phyloP scores from a whole-genome alignment of 2,329 filamentous ascomycete genomes.

The Eurotiales sp. region DNA sequence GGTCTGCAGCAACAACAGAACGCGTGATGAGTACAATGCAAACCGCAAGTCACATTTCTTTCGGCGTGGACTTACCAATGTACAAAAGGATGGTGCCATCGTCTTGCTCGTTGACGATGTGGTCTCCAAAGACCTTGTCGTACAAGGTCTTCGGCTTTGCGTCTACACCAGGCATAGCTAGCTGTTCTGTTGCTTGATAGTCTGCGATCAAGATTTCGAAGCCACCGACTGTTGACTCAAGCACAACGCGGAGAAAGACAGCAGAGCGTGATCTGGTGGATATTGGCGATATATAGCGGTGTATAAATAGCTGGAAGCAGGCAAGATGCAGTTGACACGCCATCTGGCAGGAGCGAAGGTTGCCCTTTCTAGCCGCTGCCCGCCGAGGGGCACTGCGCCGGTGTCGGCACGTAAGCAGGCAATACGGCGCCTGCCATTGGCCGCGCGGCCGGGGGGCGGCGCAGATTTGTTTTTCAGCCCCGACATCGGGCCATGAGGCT shows the following conservation, averaged over 20 bases:
- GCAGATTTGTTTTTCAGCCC: background rate
- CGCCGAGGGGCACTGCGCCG: conserved; percentile 12
- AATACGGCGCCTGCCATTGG: conserved; percentile 4
- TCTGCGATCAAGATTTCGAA: no score
- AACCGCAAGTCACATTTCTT: background rate
- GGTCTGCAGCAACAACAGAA: conserved; percentile 60
- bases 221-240: no score
- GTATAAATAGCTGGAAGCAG: background rate
- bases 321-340: background rate
- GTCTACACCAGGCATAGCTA: conserved; percentile 75
- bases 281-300: background rate
- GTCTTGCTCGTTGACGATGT: conserved; percentile 91
- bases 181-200: no score
- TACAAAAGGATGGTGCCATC: conserved; percentile 92
- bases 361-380: conserved; percentile 13
- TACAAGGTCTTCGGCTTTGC: conserved; percentile 79
- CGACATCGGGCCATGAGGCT: conserved; percentile 12
- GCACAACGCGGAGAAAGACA: no score
- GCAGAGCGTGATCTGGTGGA: no score
- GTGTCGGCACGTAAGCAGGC: conserved; percentile 13
- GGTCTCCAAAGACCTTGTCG: conserved; percentile 93
- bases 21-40: conserved; percentile 22
- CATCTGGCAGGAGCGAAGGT: conserved; percentile 3
- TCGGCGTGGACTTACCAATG: conserved; percentile 66
- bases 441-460: background rate